These are phyloP conservation scores for Marasmius sp. DNA, from an alignment of 1,284 basidiomycete genomes.

Conservation along the genomic window DNA sequence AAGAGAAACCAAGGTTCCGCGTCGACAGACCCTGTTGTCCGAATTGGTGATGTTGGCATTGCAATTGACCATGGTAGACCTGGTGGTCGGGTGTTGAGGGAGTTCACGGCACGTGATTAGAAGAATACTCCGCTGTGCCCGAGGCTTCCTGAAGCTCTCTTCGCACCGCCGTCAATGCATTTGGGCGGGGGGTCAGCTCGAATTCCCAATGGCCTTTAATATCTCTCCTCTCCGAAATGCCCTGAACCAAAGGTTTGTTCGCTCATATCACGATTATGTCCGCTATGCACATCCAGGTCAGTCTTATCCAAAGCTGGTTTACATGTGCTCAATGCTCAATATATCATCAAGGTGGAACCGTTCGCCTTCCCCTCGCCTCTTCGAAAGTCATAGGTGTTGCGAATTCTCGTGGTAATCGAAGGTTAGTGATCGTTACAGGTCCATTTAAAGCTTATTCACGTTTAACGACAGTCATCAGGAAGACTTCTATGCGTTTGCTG, in stretches of 20 bases:
- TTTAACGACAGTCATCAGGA: constrained; percentile 66
- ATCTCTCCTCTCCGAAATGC: constrained; percentile 15
- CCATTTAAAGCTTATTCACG: constrained; percentile 20
- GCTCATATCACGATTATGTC: constrained; percentile 17
- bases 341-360: constrained; percentile 30
- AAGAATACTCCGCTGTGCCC: too few relatives aligned
- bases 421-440: constrained; percentile 38
- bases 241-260: background rate
- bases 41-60: too few relatives aligned
- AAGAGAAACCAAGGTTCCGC: too few relatives aligned
- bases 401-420: constrained; percentile 74
- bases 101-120: too few relatives aligned
- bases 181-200: background rate
- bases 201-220: constrained; percentile 31
- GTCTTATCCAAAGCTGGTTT: background rate
- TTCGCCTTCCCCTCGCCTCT: constrained; percentile 42
- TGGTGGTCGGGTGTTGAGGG: too few relatives aligned
- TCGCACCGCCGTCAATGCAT: constrained; percentile 5
- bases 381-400: constrained; percentile 71
- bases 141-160: background rate
- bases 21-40: too few relatives aligned
- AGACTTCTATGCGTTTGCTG: constrained; percentile 77
- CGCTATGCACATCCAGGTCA: constrained; percentile 14
- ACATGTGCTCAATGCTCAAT: background rate
- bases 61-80: too few relatives aligned